Evolutionary conservation across 345 rosid genomes (phyloP), one percentile per base, ranked within the genome.

Genomic region (Mangifera indica): DNA sequence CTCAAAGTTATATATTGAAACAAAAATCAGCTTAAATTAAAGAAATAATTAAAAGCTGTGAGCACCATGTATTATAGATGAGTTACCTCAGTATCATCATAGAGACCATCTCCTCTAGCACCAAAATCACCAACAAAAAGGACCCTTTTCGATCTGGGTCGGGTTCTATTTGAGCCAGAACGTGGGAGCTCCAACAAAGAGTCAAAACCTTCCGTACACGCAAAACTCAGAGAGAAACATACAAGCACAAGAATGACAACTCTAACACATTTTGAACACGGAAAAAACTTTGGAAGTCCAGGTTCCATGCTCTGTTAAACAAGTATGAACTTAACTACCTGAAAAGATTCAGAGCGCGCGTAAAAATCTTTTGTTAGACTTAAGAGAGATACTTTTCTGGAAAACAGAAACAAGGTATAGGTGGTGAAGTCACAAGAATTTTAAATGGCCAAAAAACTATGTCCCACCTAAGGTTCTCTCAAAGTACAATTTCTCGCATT

Each of bases 71-170:
- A 15, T 34, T 53, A 20, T 32, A 10, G 2, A 54, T 49, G 17
- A 1, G 42, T 60, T 75, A 88, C 97, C 84, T 87, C 46, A 49
- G 97, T 91, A 66, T 93, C 98, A 79, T 93, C 86, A 53, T 24
- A 69, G 77, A 76, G 5, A 51, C 93, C 97, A 69, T 93, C 91
- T 72, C 93, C 97, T 51, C 37, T 76, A 44, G 96, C 98, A 63
- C 96, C 97, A 74, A 88, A 87, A 66, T 83, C 78, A 59, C 70
- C 77, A 60, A 89, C 77, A 75, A 71, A 74, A 32, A 93, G 75
- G 66, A 85, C 80, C 84, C 84, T 76, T 76, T 77, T 85, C 63
- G 86, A 86, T 77, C 78, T 82, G 83, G 83, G 72, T 81, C 87
- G 78, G 82, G 55, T 71, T 45, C 65, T 68, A 18, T 72, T 13